Evolutionary conservation across 352 stramenopile genomes (phyloP).

Genomic region (Peronospora belbahrii): DNA sequence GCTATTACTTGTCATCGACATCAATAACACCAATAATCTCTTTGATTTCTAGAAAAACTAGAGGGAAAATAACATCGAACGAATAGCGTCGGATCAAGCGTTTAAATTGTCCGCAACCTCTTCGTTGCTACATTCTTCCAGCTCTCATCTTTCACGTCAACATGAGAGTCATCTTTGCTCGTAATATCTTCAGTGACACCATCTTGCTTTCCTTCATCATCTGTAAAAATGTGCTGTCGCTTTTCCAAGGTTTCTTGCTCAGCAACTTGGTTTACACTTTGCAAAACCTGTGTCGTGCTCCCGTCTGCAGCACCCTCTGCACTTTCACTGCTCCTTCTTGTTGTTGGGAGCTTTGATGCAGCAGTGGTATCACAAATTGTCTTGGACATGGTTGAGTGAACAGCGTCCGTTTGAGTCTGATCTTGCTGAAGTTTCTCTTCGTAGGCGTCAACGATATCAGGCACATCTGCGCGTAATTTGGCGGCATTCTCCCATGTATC

Average conservation of each 20-base stretch:
- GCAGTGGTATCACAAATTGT: constrained; percentile 2
- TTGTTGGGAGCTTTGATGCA: neutral
- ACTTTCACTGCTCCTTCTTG: neutral
- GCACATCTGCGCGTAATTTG: constrained; percentile 44
- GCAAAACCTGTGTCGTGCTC: neutral
- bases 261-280: neutral
- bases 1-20: neutral
- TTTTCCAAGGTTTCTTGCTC: constrained; percentile 9
- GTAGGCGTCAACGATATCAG: constrained; percentile 49
- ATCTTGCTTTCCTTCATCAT: constrained; percentile 12
- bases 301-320: neutral
- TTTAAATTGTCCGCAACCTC: constrained; percentile 22
- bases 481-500: constrained; percentile 58
- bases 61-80: neutral
- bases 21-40: too few relatives aligned
- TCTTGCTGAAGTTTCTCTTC: constrained; percentile 21
- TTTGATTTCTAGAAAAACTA: neutral
- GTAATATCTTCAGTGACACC: constrained; percentile 5
- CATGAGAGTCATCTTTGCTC: constrained; percentile 19
- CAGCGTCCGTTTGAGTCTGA: constrained; percentile 1
- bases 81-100: constrained; percentile 1
- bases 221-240: constrained; percentile 3
- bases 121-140: constrained; percentile 17
- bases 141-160: constrained; percentile 25
- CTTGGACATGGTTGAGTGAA: constrained; percentile 9